These are phyloP conservation scores for Biscutella laevigata DNA, from an alignment of 441 rosid genomes.

Conservation along the genomic window DNA sequence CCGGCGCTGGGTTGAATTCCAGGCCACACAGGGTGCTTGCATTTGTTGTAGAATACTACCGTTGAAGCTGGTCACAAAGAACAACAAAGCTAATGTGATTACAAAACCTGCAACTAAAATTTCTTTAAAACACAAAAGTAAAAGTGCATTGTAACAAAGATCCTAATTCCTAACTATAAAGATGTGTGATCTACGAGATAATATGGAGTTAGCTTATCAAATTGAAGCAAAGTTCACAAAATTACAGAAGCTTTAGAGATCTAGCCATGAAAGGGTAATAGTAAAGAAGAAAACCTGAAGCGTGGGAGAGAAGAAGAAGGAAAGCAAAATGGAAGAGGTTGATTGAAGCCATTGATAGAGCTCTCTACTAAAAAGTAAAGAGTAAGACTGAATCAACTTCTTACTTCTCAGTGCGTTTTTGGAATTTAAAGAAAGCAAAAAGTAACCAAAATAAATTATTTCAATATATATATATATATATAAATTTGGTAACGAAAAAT, in stretches of 20 bases:
- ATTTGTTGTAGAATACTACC: slow-evolving; percentile 62
- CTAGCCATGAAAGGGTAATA: neutral
- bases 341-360: slow-evolving; percentile 25
- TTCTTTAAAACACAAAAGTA: neutral
- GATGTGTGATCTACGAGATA: too few relatives aligned
- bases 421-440: neutral
- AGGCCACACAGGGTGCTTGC: slow-evolving; percentile 84
- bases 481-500: too few relatives aligned
- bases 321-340: slow-evolving; percentile 22
- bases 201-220: too few relatives aligned
- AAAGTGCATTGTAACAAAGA: too few relatives aligned
- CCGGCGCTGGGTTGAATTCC: slow-evolving; percentile 89
- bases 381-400: slow-evolving; percentile 11
- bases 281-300: slow-evolving; percentile 34
- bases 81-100: slow-evolving; percentile 9
- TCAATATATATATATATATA: too few relatives aligned
- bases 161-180: too few relatives aligned
- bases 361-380: slow-evolving; percentile 2
- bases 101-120: neutral
- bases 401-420: slow-evolving; percentile 6
- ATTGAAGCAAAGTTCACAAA: neutral
- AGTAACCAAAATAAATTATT: neutral
- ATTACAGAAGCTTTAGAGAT: neutral
- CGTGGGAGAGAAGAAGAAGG: slow-evolving; percentile 32
- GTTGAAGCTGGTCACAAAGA: slow-evolving; percentile 36